phyloP scores from a whole-genome alignment of 139 green algal genomes.

The Chlorella ohadii region DNA sequence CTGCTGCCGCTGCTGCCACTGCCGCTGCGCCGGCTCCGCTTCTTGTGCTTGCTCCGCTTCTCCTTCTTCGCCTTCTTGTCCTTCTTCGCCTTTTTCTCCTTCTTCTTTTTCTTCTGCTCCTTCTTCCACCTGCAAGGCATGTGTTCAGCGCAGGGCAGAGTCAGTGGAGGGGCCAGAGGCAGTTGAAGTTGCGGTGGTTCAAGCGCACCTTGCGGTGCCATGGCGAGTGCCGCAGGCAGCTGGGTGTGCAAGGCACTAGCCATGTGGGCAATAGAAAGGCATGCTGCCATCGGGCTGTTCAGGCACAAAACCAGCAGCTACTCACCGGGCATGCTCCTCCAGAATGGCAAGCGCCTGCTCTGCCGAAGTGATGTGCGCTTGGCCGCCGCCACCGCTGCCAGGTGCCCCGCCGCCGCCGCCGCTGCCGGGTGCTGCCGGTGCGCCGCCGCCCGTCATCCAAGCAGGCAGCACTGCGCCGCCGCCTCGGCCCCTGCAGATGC shows the following conservation, averaged over 20 bases:
- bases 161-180: too few species aligned
- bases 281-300: background rate
- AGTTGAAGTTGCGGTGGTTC: too few species aligned
- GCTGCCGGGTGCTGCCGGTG: background rate
- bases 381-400: background rate
- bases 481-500: slow-evolving; percentile 12
- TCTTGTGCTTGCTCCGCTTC: background rate
- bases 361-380: background rate
- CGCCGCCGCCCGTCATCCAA: slow-evolving; percentile 27
- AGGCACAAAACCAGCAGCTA: background rate
- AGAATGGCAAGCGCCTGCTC: slow-evolving; percentile 21
- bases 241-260: too few species aligned
- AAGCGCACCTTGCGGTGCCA: too few species aligned
- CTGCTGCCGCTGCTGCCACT: slow-evolving; percentile 15
- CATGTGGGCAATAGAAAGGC: too few species aligned
- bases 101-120: slow-evolving; percentile 40
- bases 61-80: slow-evolving; percentile 8
- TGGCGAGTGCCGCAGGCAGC: too few species aligned
- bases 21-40: background rate
- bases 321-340: slow-evolving; percentile 19
- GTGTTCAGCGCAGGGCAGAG: too few species aligned
- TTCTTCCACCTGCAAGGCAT: slow-evolving; percentile 17
- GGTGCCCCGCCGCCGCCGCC: background rate
- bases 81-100: slow-evolving; percentile 9
- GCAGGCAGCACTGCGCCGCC: slow-evolving; percentile 14